Percentiles rank a stretch among this genome's conserved stretches.
Conservation (phyloP, 148 eudicot species). For the Gaultheria prostrata region DNA sequence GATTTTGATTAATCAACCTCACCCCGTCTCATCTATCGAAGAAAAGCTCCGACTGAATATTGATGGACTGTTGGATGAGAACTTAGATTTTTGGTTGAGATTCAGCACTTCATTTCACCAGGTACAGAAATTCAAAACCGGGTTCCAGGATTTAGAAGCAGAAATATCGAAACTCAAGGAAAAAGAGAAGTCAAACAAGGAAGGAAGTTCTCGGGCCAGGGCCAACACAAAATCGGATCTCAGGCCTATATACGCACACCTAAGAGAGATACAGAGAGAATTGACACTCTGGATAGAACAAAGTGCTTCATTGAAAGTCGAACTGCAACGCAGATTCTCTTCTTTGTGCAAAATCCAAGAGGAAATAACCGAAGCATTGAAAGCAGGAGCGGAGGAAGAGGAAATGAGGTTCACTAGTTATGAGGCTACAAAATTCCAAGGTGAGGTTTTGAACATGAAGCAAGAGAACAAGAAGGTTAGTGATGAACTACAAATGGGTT, state of each 20-base stretch:
- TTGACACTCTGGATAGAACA: constrained; percentile 72
- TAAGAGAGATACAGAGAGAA: constrained; percentile 69
- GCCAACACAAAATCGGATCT: constrained; percentile 48
- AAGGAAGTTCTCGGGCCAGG: constrained; percentile 41
- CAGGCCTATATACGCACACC: constrained; percentile 67
- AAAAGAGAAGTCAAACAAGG: constrained; percentile 32
- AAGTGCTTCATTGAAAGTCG: constrained; percentile 56
- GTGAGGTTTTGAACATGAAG: constrained; percentile 89
- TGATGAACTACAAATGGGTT: constrained; percentile 72
- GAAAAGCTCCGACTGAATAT: constrained; percentile 69
- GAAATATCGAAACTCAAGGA: constrained; percentile 55
- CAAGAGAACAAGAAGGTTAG: constrained; percentile 88
- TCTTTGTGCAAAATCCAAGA: constrained; percentile 66
- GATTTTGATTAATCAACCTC: constrained; percentile 25
- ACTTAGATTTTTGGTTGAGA: constrained; percentile 83
- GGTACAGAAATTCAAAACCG: constrained; percentile 67
- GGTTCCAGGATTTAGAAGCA: constrained; percentile 54
- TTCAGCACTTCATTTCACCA: constrained; percentile 76
- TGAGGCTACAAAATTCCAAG: constrained; percentile 87
- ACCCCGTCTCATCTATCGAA: constrained; percentile 52
- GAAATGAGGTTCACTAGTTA: constrained; percentile 83
- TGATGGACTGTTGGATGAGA: constrained; percentile 75
- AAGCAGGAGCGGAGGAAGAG: constrained; percentile 62
- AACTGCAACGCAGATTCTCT: constrained; percentile 55
- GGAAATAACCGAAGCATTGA: constrained; percentile 58